These are phyloP conservation scores for Daucus carota DNA, from an alignment of 129 eudicot species.

Conservation along the genomic window DNA sequence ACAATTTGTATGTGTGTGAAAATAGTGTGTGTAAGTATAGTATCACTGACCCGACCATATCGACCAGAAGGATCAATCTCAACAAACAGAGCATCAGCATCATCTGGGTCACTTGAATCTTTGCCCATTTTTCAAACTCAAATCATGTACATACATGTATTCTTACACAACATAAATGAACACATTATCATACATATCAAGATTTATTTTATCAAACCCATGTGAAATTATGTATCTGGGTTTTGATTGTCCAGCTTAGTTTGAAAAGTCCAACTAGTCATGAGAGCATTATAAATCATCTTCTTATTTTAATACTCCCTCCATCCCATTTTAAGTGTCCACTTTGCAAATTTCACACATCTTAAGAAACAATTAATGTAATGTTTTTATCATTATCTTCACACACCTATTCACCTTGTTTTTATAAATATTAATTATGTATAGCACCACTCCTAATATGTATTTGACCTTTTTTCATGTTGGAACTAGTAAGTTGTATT, in stretches of 20 bases:
- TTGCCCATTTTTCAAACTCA: slow-evolving; percentile 40
- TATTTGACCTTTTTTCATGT: too few species aligned
- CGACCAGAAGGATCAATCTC: slow-evolving; percentile 89
- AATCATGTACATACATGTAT: slow-evolving; percentile 9
- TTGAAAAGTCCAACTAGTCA: neutral
- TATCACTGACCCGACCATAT: slow-evolving; percentile 79
- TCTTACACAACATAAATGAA: neutral
- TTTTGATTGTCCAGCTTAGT: neutral
- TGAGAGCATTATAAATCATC: too few species aligned
- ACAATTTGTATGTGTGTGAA: neutral
- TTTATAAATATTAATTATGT: too few species aligned
- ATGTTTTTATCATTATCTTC: too few species aligned
- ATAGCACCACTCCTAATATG: too few species aligned
- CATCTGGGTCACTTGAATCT: slow-evolving; percentile 56
- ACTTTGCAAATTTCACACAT: too few species aligned
- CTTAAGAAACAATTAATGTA: too few species aligned
- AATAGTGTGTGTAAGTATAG: neutral
- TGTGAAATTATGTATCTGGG: neutral
- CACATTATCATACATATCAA: neutral
- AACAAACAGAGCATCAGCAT: slow-evolving; percentile 53
- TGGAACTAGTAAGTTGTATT: too few species aligned
- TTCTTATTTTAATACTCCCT: too few species aligned
- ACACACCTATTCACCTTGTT: too few species aligned
- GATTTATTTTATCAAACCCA: neutral
- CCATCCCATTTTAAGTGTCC: too few species aligned